Evolutionary conservation across 768 basidiomycete genomes (phyloP).

Genomic region (Hortiboletus flavorubellus): DNA sequence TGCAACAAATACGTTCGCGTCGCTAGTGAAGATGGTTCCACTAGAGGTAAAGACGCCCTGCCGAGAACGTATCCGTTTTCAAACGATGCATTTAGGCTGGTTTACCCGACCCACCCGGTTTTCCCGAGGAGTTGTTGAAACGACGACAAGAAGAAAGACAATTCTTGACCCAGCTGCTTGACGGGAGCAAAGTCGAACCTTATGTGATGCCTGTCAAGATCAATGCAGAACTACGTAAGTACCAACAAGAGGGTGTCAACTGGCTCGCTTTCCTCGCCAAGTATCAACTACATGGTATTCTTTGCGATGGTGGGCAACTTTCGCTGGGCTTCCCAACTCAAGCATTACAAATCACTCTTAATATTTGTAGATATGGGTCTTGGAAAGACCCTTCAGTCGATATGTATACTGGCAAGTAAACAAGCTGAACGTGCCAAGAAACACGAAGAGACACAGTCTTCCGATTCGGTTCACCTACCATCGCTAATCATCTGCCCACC

Average conservation of each 20-base stretch:
- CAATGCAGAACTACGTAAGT: conserved; percentile 93
- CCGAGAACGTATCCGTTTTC: not conserved
- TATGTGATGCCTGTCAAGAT: conserved; percentile 84
- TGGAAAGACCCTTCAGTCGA: conserved; percentile 96
- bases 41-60: conserved; percentile 63
- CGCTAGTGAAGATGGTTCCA: conserved; percentile 97
- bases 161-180: conserved; percentile 90
- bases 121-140: conserved; percentile 82
- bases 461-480: conserved; percentile 82
- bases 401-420: conserved; percentile 94
- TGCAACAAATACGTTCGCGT: conserved; percentile 96
- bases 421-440: conserved; percentile 80
- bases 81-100: conserved; percentile 60
- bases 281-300: conserved; percentile 95
- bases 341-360: not conserved
- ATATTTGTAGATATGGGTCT: conserved; percentile 86
- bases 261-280: conserved; percentile 99
- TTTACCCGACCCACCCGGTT: conserved; percentile 92
- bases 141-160: conserved; percentile 85
- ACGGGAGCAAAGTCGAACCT: conserved; percentile 91
- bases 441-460: conserved; percentile 59
- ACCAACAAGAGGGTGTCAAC: conserved; percentile 97
- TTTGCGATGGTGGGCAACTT: conserved; percentile 80
- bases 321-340: conserved; percentile 13
- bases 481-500: conserved; percentile 96